A percentile compares a stretch with the other conserved stretches of the same genome.
Evolutionary conservation across 129 eudicot species (phyloP).

Genomic region (Centrapalus pauciflorus): DNA sequence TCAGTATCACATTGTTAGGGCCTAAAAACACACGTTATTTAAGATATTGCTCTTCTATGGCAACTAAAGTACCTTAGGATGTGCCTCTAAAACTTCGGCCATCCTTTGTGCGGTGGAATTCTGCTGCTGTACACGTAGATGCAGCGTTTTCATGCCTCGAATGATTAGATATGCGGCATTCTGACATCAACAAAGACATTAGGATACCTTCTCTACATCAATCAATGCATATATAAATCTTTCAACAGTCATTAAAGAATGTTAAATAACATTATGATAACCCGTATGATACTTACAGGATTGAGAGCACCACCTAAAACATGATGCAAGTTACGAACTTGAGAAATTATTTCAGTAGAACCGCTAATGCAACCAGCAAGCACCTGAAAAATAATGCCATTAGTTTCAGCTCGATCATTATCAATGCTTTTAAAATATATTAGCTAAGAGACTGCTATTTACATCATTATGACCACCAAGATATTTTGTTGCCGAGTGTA

Average conservation of each 20-base stretch:
- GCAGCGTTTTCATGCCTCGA: slow-evolving; percentile 94
- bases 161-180: slow-evolving; percentile 78
- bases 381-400: slow-evolving; percentile 45
- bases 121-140: slow-evolving; percentile 93
- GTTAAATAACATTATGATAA: not conserved
- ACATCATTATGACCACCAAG: slow-evolving; percentile 93
- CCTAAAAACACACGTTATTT: not conserved
- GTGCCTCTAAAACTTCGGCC: slow-evolving; percentile 99
- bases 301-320: slow-evolving; percentile 82
- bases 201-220: not conserved
- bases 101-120: slow-evolving; percentile 81
- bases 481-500: slow-evolving; percentile 85
- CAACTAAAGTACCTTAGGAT: slow-evolving; percentile 70
- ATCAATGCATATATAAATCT: not conserved
- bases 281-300: slow-evolving; percentile 53
- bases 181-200: slow-evolving; percentile 25
- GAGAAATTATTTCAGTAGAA: slow-evolving; percentile 56
- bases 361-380: slow-evolving; percentile 88
- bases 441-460: not conserved
- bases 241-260: not conserved
- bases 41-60: not conserved
- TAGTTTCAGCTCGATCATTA: not conserved
- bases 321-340: slow-evolving; percentile 78
- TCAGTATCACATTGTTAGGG: not conserved
- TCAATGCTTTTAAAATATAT: not conserved